Percentiles rank a stretch among this genome's conserved stretches.
Conservation (phyloP, 176 grass and related monocot genomes). For the Thinopyrum elongatum region DNA sequence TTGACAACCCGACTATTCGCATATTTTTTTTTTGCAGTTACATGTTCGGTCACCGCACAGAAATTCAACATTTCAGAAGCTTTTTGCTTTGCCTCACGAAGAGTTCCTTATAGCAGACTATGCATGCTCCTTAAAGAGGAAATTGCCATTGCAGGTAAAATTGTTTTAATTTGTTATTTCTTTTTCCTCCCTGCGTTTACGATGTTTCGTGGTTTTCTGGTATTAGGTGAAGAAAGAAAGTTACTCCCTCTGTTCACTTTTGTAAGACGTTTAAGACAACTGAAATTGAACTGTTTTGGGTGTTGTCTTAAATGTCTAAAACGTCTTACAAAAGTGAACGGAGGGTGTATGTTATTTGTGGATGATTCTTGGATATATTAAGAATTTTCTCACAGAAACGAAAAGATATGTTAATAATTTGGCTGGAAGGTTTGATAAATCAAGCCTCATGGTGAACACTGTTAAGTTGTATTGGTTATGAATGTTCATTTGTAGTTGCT, state of each 20-base stretch:
- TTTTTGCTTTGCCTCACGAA: conserved; percentile 69
- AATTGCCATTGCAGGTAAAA: conserved; percentile 62
- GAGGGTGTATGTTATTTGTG: not conserved
- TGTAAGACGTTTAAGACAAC: too few relatives aligned
- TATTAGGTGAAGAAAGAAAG: not conserved
- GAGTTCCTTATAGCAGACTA: conserved; percentile 97
- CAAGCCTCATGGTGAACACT: not conserved
- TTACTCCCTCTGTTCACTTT: too few relatives aligned
- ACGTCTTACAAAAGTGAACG: too few relatives aligned
- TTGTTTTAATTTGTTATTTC: not conserved
- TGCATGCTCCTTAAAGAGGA: conserved; percentile 76
- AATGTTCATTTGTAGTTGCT: not conserved
- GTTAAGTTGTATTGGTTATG: not conserved
- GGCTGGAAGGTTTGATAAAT: not conserved
- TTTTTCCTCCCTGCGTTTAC: not conserved
- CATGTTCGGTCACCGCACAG: conserved; percentile 64
- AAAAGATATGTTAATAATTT: not conserved
- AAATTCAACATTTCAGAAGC: conserved; percentile 80
- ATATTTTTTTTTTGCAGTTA: conserved; percentile 45
- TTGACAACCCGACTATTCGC: not conserved
- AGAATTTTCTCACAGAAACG: not conserved
- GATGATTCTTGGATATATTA: not conserved
- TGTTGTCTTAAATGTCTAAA: too few relatives aligned
- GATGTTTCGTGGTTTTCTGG: not conserved
- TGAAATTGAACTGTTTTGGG: too few relatives aligned